phyloP scores from a whole-genome alignment of 2,329 filamentous ascomycete species.

The Penicillium griseofulvum region DNA sequence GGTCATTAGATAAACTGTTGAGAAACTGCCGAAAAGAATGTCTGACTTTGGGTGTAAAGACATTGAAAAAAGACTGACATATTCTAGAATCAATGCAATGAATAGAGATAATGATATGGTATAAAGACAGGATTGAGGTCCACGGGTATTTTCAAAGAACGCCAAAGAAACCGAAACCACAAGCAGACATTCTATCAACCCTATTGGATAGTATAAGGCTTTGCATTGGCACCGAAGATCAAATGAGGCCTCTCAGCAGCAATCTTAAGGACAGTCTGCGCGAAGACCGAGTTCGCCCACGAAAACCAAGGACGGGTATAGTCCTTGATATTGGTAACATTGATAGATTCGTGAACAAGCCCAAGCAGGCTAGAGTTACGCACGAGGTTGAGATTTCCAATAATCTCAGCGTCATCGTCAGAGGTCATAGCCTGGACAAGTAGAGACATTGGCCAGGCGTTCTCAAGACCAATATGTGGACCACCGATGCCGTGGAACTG shows the following conservation, averaged over 20 bases:
- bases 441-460: conserved; percentile 97
- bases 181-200: neutral
- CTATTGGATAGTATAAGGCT: conserved; percentile 28
- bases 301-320: conserved; percentile 96
- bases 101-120: neutral
- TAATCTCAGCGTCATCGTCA: conserved; percentile 77
- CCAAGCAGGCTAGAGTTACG: conserved; percentile 73
- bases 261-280: conserved; percentile 84
- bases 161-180: neutral
- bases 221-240: conserved; percentile 65
- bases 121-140: neutral
- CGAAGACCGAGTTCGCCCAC: conserved; percentile 97
- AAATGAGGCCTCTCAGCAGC: conserved; percentile 85
- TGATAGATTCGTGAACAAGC: conserved; percentile 86
- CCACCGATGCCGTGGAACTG: conserved; percentile 88
- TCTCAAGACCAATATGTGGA: conserved; percentile 72
- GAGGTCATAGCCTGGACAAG: conserved; percentile 88
- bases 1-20: no score
- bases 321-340: conserved; percentile 66
- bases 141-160: neutral
- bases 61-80: neutral
- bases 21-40: no score
- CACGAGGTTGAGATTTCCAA: conserved; percentile 68
- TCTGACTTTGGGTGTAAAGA: no score
- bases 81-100: neutral